Evolutionary conservation across 441 rosid genomes (phyloP), one percentile per base, ranked within the genome.

Genomic region (Flueggea neowawraea): DNA sequence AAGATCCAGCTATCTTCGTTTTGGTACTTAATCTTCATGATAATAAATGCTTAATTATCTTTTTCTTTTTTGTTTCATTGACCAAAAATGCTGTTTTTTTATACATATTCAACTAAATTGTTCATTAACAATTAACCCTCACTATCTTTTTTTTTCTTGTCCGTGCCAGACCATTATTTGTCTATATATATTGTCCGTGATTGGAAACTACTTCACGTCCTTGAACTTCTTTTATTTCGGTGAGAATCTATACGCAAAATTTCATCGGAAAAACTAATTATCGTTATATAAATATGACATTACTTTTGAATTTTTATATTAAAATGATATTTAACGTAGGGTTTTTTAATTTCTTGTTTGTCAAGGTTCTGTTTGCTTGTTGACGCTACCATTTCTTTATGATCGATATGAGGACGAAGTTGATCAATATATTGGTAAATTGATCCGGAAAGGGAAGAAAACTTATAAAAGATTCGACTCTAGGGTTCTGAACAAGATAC

Each of bases 401-500:
- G 80, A 78, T 17, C 59, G 73, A 60, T 84, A 79, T 47, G 92
- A 95, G 70, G 70, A 73, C 0, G 82, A 91, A 52, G 91, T 91
- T 22, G 97, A 95, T 54, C 61, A 55, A 44, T 65, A 73, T 43
- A 86, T 65, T 2, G 66, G 71, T 10, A 75, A 52, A 57, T 52
- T 80, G 73, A 62, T 48, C 15, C 62, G 77, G 49, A 69, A 75
- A 70, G 55, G 57, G 58, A 87, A 54, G 78, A 84, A 65, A 72
- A 58, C 72, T 14, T 81, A 67, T 69, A 71, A 57, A 57, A 77
- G 75, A 45, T 69, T 89, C 43, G 90, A 94, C 63, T 69, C 84
- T 4, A 71, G 28, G 31, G 81, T 91, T 76, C 83, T 95, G 16
- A 79, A 86, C 76, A 91, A 88, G 75, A 95, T 95, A 16, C 98